Evolutionary conservation across 2,329 filamentous ascomycete species (phyloP), one percentile per base, ranked within the genome.

Genomic region (Aureobasidium sp.): DNA sequence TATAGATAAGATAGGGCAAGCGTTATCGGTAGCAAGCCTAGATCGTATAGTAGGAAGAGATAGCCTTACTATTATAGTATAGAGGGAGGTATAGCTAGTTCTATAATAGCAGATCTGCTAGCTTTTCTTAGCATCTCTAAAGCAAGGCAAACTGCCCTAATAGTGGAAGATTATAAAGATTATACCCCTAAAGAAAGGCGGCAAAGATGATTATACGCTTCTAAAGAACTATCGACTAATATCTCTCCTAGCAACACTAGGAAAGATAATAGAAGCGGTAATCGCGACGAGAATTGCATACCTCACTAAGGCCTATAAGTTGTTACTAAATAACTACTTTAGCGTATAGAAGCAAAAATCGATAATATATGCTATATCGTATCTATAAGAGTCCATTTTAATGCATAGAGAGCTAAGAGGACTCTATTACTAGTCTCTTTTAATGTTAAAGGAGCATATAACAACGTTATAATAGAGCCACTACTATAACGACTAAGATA

Each of bases 401-500:
- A n/a, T n/a, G n/a, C n/a, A n/a, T n/a, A n/a, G n/a, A n/a, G n/a
- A n/a, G n/a, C n/a, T 21, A 61, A 64, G 51, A 69, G 69, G 62
- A 68, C 72, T 9, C 62, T 75, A 5, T 73, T 69, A 55, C 66
- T 76, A 13, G 65, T 74, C 51, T 73, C 69, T 59, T 77, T 77
- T 55, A 71, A 77, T 65, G 66, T 77, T 3, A 76, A 77, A 63
- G 73, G 74, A 25, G 75, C 72, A 53, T 77, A 75, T 61, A 77
- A 77, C 50, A 67, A 73, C 5, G 71, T 77, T 27, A 71, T 62
- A 41, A 74, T 72, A 62, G 70, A 58, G 41, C 50, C 50, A 30
- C 36, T 54, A 2, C 11, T 54, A 29, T 32, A 54, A 29, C 2
- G 36, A 10, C 67, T 74, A n/a, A n/a, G n/a, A n/a, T n/a, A n/a